These are phyloP conservation scores for Myriangium duriaei DNA, from an alignment of 2,329 filamentous ascomycete genomes.

Conservation along the genomic window DNA sequence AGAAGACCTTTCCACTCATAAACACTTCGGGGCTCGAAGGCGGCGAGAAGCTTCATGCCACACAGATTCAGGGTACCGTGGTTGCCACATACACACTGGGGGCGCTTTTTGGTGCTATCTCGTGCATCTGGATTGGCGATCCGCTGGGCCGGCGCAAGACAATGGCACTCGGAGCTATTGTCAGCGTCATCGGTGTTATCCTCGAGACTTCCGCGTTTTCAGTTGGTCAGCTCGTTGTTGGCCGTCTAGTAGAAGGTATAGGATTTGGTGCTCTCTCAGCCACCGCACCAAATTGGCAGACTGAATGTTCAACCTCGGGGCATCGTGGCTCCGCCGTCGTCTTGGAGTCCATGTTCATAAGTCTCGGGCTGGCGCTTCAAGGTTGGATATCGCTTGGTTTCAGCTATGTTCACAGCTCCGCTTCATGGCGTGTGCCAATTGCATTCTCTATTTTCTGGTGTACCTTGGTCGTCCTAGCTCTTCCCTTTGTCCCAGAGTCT, in stretches of 20 bases:
- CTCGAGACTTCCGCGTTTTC: constrained; percentile 33
- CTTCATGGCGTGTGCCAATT: no score
- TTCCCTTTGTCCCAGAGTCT: constrained; percentile 27
- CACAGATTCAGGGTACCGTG: constrained; percentile 33
- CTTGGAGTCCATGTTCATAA: constrained; percentile 35
- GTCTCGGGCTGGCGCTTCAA: no score
- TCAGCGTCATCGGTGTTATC: constrained; percentile 32
- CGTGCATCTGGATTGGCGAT: constrained; percentile 35
- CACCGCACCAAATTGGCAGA: constrained; percentile 37
- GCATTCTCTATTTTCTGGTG: constrained; percentile 37
- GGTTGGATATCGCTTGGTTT: no score
- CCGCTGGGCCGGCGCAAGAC: constrained; percentile 33
- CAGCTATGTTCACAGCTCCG: no score
- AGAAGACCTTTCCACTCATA: constrained; percentile 37
- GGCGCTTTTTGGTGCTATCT: constrained; percentile 34
- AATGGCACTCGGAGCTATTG: constrained; percentile 29
- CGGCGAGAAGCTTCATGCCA: constrained; percentile 30
- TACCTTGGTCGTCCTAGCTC: constrained; percentile 18
- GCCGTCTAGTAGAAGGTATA: constrained; percentile 32
- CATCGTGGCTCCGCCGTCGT: constrained; percentile 31
- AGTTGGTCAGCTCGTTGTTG: constrained; percentile 35
- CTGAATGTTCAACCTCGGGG: constrained; percentile 26
- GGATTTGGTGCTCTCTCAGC: constrained; percentile 33
- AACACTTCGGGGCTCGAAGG: constrained; percentile 32
- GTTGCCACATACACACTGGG: constrained; percentile 34